Base-by-base conservation (phyloP, 2,329 filamentous ascomycete genomes). In the Aspergillus oerlinghausenensis region DNA sequence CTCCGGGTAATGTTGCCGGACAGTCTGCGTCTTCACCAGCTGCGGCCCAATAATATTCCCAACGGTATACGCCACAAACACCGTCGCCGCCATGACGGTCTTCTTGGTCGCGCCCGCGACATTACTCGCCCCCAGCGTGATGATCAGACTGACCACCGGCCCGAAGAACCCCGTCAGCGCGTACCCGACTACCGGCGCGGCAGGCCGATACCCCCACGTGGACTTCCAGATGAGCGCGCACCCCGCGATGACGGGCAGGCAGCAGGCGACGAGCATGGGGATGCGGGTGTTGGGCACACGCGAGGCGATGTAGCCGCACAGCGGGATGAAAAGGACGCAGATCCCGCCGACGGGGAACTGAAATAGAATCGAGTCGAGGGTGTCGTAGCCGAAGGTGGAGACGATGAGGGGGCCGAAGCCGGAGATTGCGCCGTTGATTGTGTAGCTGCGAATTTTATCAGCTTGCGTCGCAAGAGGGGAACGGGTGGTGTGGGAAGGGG, bases 31-130 rank as follows among this genome's bases (percentile, higher is more conserved):
- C 63, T 83, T 83, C 43, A 91, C 82, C 42, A 91, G 76, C 72
- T 89, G 87, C 3, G 88, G 88, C 0, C 88, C 88, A 25, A 91
- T 84, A 51, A 92, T 91, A 63, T 91, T 91, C 1, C 88, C 84
- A 6, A 91, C 84, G 55, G 87, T 89, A 66, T 91, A 91, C 0
- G 86, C 87, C 0, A 89, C 86, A 60, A 91, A 92, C 1, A 89
- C 87, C 0, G 85, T 85, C 0, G 86, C 85, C 0, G 88, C 86
- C 80, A 88, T 90, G 65, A 88, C 86, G 60, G 85, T 88, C 77
- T 91, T 91, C 75, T 92, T 92, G 0, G 88, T 91, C 25, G 88
- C 82, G 0, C 89, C 88, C 0, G 88, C 88, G 0, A 91, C 87
- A 61, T 92, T 92, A 10, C 83, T 82, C 78, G 83, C 83, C 0